A percentile compares a stretch with the other conserved stretches of the same genome.
phyloP scores from a whole-genome alignment of 495 filamentous ascomycete genomes.

The Neurospora sp. region DNA sequence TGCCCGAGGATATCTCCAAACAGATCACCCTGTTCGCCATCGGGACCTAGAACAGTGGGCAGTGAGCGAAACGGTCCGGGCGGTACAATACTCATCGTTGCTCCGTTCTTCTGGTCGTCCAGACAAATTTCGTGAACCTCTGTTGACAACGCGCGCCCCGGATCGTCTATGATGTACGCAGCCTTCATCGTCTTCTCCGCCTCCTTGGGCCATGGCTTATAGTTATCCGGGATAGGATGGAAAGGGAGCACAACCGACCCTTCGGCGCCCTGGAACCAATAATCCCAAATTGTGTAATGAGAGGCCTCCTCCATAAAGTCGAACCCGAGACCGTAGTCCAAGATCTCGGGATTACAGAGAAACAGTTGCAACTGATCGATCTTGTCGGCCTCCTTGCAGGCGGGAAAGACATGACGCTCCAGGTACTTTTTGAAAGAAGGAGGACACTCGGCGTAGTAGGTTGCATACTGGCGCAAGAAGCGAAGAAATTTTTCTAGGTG shows the following conservation, averaged over 20 bases:
- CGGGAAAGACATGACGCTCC: slow-evolving; percentile 2
- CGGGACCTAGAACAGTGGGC: not conserved
- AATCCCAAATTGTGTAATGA: slow-evolving; percentile 1
- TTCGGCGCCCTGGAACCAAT: not conserved
- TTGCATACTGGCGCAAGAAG: slow-evolving; percentile 7
- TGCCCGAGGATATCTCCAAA: not conserved
- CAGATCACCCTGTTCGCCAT: not conserved
- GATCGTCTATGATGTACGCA: not conserved
- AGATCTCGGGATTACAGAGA: slow-evolving; percentile 2
- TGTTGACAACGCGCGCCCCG: not conserved
- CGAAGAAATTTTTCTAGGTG: not conserved
- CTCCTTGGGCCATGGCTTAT: not conserved
- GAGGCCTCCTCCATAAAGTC: not conserved
- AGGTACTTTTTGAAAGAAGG: slow-evolving; percentile 5
- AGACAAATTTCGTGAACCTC: not conserved
- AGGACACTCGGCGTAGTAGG: slow-evolving; percentile 4
- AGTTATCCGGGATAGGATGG: slow-evolving; percentile 1
- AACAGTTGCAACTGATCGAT: not conserved
- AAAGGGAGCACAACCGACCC: not conserved
- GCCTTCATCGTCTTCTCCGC: not conserved
- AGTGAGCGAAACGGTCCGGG: not conserved
- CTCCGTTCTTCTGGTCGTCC: not conserved
- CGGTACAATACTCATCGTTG: not conserved
- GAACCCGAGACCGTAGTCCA: not conserved
- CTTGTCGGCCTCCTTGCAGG: not conserved